These are phyloP conservation scores for Hamigera avellanea DNA, from an alignment of 495 filamentous ascomycete genomes.

Conservation along the genomic window DNA sequence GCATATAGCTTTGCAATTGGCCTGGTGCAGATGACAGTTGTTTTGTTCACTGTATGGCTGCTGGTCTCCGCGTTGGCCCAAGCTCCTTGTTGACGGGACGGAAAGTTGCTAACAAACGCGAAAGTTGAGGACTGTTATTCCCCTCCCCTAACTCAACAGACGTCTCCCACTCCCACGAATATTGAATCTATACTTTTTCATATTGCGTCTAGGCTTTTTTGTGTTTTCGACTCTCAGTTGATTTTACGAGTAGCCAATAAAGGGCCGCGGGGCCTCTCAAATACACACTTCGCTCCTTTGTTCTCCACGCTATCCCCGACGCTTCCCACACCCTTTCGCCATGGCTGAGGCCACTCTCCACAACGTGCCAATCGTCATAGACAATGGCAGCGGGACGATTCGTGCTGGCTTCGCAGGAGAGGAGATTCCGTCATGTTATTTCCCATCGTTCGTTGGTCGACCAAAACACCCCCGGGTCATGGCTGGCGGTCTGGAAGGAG, in stretches of 20 bases:
- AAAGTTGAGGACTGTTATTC: too few relatives aligned
- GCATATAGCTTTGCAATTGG: too few relatives aligned
- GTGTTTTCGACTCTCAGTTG: too few relatives aligned
- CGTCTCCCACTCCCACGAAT: too few relatives aligned
- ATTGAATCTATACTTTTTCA: too few relatives aligned
- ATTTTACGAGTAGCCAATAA: too few relatives aligned
- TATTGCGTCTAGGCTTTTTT: too few relatives aligned
- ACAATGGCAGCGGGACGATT: constrained; percentile 98
- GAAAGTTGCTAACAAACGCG: too few relatives aligned
- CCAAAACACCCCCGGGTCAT: constrained; percentile 95
- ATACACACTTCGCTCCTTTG: constrained; percentile 1
- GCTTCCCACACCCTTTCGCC: constrained; percentile 22
- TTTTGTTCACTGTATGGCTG: too few relatives aligned
- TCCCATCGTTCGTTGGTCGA: constrained; percentile 95
- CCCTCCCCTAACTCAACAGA: too few relatives aligned
- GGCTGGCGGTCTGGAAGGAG: constrained; percentile 90
- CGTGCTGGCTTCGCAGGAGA: constrained; percentile 94
- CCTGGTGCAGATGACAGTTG: too few relatives aligned
- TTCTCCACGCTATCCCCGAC: constrained; percentile 7
- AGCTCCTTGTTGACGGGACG: constrained; percentile 28
- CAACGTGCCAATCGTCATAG: constrained; percentile 95
- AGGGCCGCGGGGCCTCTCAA: too few relatives aligned
- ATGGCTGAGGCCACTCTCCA: constrained; percentile 77
- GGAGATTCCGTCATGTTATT: constrained; percentile 89
- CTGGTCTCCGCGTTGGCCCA: constrained; percentile 23